phyloP scores from a whole-genome alignment of 1,284 basidiomycete species.

The Phaffia rhodozyma region DNA sequence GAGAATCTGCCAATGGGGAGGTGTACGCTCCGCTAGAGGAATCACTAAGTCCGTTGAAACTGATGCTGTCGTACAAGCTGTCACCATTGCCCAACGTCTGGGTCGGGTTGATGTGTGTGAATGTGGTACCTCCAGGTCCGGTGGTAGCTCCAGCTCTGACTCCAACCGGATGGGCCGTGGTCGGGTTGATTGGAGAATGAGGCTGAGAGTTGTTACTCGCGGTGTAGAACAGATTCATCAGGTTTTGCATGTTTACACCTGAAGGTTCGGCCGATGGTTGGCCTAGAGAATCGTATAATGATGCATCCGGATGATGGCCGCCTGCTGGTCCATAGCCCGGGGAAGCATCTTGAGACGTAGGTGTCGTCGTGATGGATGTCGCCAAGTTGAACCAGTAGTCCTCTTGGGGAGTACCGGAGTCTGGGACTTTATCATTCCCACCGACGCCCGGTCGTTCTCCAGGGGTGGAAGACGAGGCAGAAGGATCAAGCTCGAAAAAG shows the following conservation, averaged over 20 bases:
- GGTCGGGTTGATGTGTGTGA: conserved; percentile 76
- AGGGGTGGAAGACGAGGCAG: conserved; percentile 5
- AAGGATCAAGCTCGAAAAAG: conserved; percentile 28
- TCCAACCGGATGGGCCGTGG: conserved; percentile 23
- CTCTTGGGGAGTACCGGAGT: background rate
- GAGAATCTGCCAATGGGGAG: conserved; percentile 7
- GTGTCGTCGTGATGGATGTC: conserved; percentile 7
- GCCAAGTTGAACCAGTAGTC: conserved; percentile 3
- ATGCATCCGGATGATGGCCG: background rate
- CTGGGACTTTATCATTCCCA: background rate
- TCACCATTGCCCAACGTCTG: conserved; percentile 51
- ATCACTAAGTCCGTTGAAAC: background rate
- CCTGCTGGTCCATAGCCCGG: conserved; percentile 1
- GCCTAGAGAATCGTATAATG: background rate
- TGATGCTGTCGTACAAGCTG: background rate
- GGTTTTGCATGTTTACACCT: conserved; percentile 32
- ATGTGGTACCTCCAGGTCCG: conserved; percentile 37
- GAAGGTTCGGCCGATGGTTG: conserved; percentile 6
- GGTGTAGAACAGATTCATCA: conserved; percentile 36
- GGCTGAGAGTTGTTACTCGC: conserved; percentile 17
- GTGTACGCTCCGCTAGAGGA: conserved; percentile 1
- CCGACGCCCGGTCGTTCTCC: conserved; percentile 1
- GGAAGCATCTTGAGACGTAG: conserved; percentile 6
- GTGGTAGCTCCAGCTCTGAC: conserved; percentile 28
- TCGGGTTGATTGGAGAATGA: conserved; percentile 1